These are phyloP conservation scores for Globisporangium paddicum DNA, from an alignment of 352 stramenopile genomes.

Conservation along the genomic window DNA sequence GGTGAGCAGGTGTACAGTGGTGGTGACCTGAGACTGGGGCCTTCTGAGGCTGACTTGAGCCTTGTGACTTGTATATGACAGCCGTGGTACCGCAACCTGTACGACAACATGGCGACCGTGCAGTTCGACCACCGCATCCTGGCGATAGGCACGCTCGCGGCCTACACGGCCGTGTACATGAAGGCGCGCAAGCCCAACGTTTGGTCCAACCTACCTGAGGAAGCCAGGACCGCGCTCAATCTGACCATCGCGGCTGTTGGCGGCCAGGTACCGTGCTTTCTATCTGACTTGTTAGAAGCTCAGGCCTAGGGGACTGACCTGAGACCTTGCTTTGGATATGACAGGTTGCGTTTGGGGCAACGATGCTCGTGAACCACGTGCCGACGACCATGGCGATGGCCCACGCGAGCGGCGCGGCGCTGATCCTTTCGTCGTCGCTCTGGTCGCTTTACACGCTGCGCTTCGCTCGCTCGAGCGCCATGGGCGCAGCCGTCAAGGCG, in stretches of 20 bases:
- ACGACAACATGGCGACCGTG: constrained; percentile 86
- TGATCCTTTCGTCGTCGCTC: constrained; percentile 60
- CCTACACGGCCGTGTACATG: constrained; percentile 43
- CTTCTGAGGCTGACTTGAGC: background rate
- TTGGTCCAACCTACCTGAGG: constrained; percentile 65
- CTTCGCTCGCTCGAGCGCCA: constrained; percentile 42
- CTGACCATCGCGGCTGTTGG: constrained; percentile 46
- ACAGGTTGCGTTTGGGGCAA: constrained; percentile 91
- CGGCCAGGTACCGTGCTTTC: constrained; percentile 27
- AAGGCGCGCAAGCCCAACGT: constrained; percentile 53
- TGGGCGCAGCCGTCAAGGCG: constrained; percentile 23
- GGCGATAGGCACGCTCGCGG: constrained; percentile 77
- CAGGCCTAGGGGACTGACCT: no score
- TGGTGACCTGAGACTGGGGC: background rate
- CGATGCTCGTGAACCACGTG: constrained; percentile 95
- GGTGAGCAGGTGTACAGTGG: constrained; percentile 22
- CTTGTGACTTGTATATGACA: constrained; percentile 10
- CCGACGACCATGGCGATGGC: constrained; percentile 90
- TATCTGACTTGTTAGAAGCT: no score
- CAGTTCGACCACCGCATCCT: constrained; percentile 25
- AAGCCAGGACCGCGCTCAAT: constrained; percentile 51
- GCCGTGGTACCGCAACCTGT: constrained; percentile 90
- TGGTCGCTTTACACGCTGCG: constrained; percentile 61
- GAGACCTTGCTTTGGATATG: no score
- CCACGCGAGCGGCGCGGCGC: constrained; percentile 78